Conservation (phyloP, 768 basidiomycete genomes). For the Lactarius sanguifluus region DNA sequence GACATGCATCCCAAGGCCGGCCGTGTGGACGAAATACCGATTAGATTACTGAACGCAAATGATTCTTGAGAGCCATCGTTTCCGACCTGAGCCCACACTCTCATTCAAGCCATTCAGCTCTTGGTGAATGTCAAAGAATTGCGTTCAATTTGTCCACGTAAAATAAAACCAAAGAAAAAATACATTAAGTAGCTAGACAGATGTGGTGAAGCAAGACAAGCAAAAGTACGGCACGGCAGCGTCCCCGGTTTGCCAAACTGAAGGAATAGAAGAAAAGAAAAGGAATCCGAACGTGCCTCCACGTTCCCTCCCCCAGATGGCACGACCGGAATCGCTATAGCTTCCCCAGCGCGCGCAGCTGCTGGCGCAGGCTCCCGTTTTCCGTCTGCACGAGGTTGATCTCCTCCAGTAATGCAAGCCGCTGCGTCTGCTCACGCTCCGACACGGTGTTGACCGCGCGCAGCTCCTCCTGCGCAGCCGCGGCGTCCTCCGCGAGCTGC, state of each 20-base stretch:
- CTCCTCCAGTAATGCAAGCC: slow-evolving; percentile 84
- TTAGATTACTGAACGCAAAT: too few relatives aligned
- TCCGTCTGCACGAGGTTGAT: slow-evolving; percentile 81
- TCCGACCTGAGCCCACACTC: too few relatives aligned
- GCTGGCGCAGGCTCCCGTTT: slow-evolving; percentile 67
- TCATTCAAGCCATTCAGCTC: background rate
- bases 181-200: background rate
- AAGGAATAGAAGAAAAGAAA: background rate
- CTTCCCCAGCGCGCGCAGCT: slow-evolving; percentile 59
- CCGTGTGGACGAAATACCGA: too few relatives aligned
- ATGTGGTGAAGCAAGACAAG: background rate
- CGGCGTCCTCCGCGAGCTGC: slow-evolving; percentile 67
- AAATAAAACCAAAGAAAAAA: background rate
- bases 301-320: background rate
- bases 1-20: too few relatives aligned
- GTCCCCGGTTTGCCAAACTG: background rate
- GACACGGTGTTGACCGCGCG: slow-evolving; percentile 50
- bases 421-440: slow-evolving; percentile 74
- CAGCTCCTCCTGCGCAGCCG: slow-evolving; percentile 65
- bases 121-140: background rate
- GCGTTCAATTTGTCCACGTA: background rate
- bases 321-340: slow-evolving; percentile 35
- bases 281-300: background rate
- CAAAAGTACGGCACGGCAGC: background rate
- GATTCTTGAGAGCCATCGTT: too few relatives aligned